Evolutionary conservation across 495 filamentous ascomycete species (phyloP).

Genomic region (Immersiella caudata): DNA sequence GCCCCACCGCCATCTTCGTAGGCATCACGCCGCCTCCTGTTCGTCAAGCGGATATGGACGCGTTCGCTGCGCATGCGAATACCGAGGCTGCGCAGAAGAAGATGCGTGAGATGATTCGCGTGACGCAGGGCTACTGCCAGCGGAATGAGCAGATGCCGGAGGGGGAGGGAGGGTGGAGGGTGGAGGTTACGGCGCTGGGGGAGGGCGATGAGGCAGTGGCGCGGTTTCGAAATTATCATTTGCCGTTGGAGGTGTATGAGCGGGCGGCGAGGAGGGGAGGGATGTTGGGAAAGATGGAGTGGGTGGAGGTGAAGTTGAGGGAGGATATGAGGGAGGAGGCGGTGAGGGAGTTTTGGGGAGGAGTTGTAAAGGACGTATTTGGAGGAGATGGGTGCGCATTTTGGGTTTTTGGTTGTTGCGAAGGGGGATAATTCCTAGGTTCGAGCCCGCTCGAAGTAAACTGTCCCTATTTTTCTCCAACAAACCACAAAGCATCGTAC

Average conservation of each 20-base stretch:
- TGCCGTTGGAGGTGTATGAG: neutral
- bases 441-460: too few relatives aligned
- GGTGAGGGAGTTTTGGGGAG: neutral
- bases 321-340: neutral
- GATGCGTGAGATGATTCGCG: neutral
- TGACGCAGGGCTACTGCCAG: neutral
- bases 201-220: neutral
- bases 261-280: neutral
- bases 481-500: too few relatives aligned
- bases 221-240: neutral
- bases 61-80: conserved; percentile 2
- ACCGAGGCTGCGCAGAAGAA: neutral
- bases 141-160: neutral
- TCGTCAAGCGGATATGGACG: conserved; percentile 11
- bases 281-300: neutral
- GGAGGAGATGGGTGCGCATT: neutral
- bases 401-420: neutral
- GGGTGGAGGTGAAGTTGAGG: neutral
- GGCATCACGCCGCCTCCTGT: conserved; percentile 33
- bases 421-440: too few relatives aligned
- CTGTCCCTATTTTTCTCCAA: too few relatives aligned
- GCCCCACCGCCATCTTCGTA: conserved; percentile 39
- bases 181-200: neutral
- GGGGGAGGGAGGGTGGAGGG: neutral
- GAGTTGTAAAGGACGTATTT: neutral